phyloP scores from a whole-genome alignment of 495 filamentous ascomycete species.

The Lasiosphaeriaceae sp. region DNA sequence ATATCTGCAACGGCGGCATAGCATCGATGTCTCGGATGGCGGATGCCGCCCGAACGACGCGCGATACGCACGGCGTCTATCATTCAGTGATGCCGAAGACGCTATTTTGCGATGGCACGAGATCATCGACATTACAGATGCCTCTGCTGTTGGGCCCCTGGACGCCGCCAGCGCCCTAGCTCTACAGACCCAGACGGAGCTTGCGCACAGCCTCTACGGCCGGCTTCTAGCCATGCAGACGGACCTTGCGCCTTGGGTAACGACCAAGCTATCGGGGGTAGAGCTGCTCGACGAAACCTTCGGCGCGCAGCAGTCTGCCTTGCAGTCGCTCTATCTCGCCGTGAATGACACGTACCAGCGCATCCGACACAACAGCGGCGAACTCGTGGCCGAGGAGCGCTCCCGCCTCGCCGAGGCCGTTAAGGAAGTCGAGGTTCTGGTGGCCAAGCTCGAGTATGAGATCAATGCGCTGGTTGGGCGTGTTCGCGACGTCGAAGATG shows the following conservation, averaged over 20 bases:
- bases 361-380: conserved; percentile 60
- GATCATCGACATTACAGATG: conserved; percentile 37
- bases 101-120: conserved; percentile 72
- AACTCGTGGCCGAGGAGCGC: conserved; percentile 64
- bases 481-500: conserved; percentile 84
- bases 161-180: neutral
- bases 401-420: conserved; percentile 65
- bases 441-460: conserved; percentile 92
- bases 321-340: conserved; percentile 68
- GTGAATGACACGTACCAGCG: conserved; percentile 59
- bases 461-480: conserved; percentile 73
- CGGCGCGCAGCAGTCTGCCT: conserved; percentile 55
- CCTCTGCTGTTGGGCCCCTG: conserved; percentile 14
- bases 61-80: conserved; percentile 75
- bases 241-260: conserved; percentile 61
- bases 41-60: conserved; percentile 44
- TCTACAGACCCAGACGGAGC: conserved; percentile 39
- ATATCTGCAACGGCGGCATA: conserved; percentile 45
- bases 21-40: conserved; percentile 36
- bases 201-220: conserved; percentile 56
- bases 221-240: conserved; percentile 46
- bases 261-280: conserved; percentile 57
- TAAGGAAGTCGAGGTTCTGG: conserved; percentile 76
- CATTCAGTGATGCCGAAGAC: conserved; percentile 86
- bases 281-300: conserved; percentile 60